Percentiles rank a stretch among this genome's conserved stretches.
These are phyloP conservation scores for Geranium brycei DNA, from an alignment of 345 rosid genomes.

Conservation along the genomic window DNA sequence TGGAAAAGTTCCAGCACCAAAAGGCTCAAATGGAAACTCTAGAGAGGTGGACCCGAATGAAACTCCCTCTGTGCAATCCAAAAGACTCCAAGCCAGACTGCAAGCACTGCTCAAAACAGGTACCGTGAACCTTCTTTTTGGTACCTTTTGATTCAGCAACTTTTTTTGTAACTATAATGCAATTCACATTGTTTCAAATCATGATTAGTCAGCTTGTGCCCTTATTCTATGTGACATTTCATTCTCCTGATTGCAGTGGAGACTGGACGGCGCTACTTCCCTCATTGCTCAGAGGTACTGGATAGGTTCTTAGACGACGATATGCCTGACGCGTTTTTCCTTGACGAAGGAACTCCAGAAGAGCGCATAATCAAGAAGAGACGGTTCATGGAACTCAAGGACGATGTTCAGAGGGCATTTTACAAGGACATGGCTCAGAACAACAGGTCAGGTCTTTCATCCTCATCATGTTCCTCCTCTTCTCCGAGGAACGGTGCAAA, in stretches of 20 bases:
- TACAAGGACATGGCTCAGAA: conserved; percentile 28
- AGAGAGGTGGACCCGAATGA: conserved; percentile 26
- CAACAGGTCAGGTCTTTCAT: conserved; percentile 9
- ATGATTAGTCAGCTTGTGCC: neutral
- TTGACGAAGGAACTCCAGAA: conserved; percentile 28
- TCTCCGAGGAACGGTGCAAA: conserved; percentile 14
- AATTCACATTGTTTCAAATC: too few species aligned
- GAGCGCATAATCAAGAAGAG: conserved; percentile 25
- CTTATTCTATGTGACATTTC: neutral
- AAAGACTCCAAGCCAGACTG: conserved; percentile 18
- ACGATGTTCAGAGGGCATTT: conserved; percentile 30
- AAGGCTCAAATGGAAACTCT: conserved; percentile 10
- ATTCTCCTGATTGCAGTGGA: conserved; percentile 24
- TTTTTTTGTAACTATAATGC: too few species aligned
- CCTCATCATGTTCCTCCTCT: conserved; percentile 19
- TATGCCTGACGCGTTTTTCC: conserved; percentile 16
- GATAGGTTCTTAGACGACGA: conserved; percentile 28
- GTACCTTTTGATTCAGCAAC: neutral
- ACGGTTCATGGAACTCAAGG: conserved; percentile 34
- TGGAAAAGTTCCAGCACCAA: conserved; percentile 8
- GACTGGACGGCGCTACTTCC: conserved; percentile 26
- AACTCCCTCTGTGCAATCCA: conserved; percentile 19
- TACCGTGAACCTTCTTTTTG: neutral
- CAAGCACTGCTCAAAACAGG: conserved; percentile 30
- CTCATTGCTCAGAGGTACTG: conserved; percentile 30